A percentile compares a stretch with the other conserved stretches of the same genome.
Evolutionary conservation across 176 grass and related monocot species (phyloP).

Genomic region (Cenchrus americanus): DNA sequence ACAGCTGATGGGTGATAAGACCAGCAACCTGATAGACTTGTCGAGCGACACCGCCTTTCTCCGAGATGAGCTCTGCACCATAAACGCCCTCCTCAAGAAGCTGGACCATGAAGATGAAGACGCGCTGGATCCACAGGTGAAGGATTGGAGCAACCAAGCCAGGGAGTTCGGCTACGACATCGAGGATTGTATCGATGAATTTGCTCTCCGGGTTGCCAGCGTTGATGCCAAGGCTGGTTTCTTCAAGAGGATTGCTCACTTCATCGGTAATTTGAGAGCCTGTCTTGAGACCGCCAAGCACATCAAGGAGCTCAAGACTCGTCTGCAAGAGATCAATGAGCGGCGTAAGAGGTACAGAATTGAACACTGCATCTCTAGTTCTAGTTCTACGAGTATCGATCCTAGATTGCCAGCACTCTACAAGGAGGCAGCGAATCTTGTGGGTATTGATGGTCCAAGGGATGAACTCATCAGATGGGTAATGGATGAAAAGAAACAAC

Average conservation of each 20-base stretch:
- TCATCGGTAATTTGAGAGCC: neutral
- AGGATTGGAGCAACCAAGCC: slow-evolving; percentile 25
- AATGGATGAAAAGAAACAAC: neutral
- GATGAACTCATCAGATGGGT: slow-evolving; percentile 11
- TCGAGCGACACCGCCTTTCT: slow-evolving; percentile 11
- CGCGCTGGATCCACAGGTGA: neutral
- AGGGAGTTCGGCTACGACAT: slow-evolving; percentile 18
- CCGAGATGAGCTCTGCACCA: neutral
- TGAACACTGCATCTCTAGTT: neutral
- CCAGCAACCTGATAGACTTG: neutral
- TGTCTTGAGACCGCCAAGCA: neutral
- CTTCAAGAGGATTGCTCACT: neutral
- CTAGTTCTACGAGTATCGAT: neutral
- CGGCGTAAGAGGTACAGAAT: slow-evolving; percentile 15
- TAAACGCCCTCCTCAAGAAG: slow-evolving; percentile 15
- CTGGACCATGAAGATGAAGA: neutral
- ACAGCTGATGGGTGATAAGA: neutral
- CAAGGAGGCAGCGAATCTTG: slow-evolving; percentile 10
- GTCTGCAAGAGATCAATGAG: neutral
- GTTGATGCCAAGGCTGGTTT: neutral
- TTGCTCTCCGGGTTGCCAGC: neutral
- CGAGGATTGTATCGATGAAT: slow-evolving; percentile 14
- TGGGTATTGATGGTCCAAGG: slow-evolving; percentile 3
- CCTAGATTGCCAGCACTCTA: slow-evolving; percentile 13
- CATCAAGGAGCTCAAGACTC: slow-evolving; percentile 19